Evolutionary conservation across 345 rosid genomes (phyloP).

Genomic region (Sonneratia caseolaris): DNA sequence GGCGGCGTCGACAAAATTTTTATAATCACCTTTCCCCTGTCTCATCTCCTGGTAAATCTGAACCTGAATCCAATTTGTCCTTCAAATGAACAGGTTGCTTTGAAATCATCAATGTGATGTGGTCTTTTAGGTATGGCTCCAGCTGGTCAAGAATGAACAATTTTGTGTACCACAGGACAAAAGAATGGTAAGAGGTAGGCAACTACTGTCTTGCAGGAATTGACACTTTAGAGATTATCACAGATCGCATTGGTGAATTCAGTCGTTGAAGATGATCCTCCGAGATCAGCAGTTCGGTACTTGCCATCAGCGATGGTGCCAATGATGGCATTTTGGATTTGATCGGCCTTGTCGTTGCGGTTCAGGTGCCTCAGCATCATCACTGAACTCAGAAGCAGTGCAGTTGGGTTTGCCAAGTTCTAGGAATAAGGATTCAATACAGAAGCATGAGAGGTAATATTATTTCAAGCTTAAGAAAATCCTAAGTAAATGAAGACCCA

Average conservation of each 20-base stretch:
- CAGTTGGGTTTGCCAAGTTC: slow-evolving; percentile 96
- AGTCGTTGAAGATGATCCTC: slow-evolving; percentile 63
- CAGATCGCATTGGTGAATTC: slow-evolving; percentile 87
- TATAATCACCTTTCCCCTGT: no score
- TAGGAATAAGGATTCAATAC: slow-evolving; percentile 6
- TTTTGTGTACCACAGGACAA: not conserved
- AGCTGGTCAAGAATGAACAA: not conserved
- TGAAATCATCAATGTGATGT: not conserved
- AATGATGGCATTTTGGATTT: slow-evolving; percentile 71
- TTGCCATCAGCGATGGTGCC: slow-evolving; percentile 79
- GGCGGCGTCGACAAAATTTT: not conserved
- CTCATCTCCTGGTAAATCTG: not conserved
- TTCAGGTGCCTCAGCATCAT: slow-evolving; percentile 77
- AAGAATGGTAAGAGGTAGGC: not conserved
- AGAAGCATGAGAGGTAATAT: not conserved
- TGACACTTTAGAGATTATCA: slow-evolving; percentile 47
- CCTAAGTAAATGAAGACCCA: not conserved
- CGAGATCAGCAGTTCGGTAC: slow-evolving; percentile 84
- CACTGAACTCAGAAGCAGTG: slow-evolving; percentile 67
- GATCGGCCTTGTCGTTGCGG: slow-evolving; percentile 66
- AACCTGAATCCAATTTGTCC: not conserved
- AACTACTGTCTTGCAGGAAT: not conserved
- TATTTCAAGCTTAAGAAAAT: not conserved
- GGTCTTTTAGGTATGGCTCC: not conserved
- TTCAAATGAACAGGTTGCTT: not conserved